Percentiles rank a stretch among this genome's conserved stretches.
Evolutionary conservation across 1,284 basidiomycete species (phyloP).

Genomic region (Ustilago esculenta): DNA sequence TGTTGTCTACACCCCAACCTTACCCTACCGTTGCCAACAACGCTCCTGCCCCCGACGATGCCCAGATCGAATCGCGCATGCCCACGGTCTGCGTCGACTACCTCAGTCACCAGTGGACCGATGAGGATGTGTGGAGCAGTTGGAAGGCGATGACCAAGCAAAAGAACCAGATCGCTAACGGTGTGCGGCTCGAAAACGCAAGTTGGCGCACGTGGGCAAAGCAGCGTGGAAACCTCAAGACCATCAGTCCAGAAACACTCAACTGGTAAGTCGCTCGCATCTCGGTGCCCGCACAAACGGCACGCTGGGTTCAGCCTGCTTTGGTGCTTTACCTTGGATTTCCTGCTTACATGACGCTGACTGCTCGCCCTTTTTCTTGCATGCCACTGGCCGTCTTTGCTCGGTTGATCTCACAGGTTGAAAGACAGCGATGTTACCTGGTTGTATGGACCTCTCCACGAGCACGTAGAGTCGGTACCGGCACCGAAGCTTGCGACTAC

Average conservation of each 20-base stretch:
- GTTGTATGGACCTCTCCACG: slow-evolving; percentile 94
- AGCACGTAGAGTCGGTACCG: slow-evolving; percentile 72
- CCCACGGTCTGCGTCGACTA: slow-evolving; percentile 75
- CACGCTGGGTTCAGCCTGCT: too few relatives aligned
- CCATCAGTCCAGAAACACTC: slow-evolving; percentile 93
- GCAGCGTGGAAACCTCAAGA: slow-evolving; percentile 94
- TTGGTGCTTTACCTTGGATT: too few relatives aligned
- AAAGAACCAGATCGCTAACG: slow-evolving; percentile 98
- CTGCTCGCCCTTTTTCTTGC: not conserved
- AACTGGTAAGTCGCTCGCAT: slow-evolving; percentile 80
- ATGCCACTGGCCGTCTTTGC: not conserved
- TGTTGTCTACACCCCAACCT: slow-evolving; percentile 65
- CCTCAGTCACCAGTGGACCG: slow-evolving; percentile 91
- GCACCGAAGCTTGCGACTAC: slow-evolving; percentile 71
- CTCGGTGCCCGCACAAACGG: too few relatives aligned
- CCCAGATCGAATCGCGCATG: slow-evolving; percentile 62
- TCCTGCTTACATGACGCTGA: slow-evolving; percentile 8
- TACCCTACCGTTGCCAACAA: slow-evolving; percentile 62
- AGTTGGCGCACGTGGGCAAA: slow-evolving; percentile 99
- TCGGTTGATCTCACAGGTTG: slow-evolving; percentile 74
- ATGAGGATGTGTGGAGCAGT: slow-evolving; percentile 97
- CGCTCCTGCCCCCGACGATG: slow-evolving; percentile 64
- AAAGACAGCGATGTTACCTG: slow-evolving; percentile 99
- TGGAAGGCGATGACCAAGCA: slow-evolving; percentile 98
- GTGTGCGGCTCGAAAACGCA: slow-evolving; percentile 93